These are phyloP conservation scores for Cucurbita argyrosperma DNA, from an alignment of 306 rosid genomes.

Conservation along the genomic window DNA sequence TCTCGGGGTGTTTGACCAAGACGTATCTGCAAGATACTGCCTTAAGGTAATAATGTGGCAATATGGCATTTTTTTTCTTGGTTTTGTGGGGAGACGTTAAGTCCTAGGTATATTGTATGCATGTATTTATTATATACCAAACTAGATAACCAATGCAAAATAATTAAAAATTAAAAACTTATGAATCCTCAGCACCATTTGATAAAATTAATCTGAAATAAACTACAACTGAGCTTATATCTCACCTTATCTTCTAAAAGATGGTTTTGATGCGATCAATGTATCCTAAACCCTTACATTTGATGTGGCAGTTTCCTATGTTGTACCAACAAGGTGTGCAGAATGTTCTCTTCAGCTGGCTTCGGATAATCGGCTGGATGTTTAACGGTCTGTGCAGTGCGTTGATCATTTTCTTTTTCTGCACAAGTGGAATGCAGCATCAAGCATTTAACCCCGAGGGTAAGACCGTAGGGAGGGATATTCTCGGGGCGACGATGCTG, in stretches of 20 bases:
- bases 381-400: constrained; percentile 61
- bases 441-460: constrained; percentile 62
- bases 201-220: neutral
- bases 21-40: constrained; percentile 79
- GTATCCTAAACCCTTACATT: neutral
- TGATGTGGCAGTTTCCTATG: constrained; percentile 59
- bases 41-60: constrained; percentile 20
- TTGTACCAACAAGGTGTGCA: constrained; percentile 94
- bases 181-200: neutral
- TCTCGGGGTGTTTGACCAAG: constrained; percentile 90
- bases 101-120: neutral
- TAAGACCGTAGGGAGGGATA: constrained; percentile 60
- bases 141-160: neutral
- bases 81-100: neutral
- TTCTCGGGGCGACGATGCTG: constrained; percentile 67
- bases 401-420: constrained; percentile 65
- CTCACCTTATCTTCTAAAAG: constrained; percentile 9
- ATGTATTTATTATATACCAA: neutral
- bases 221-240: neutral
- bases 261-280: neutral
- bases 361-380: constrained; percentile 77
- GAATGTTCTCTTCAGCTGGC: constrained; percentile 84
- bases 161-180: too few relatives aligned
- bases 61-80: neutral
- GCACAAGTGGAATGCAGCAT: constrained; percentile 50